Percentiles rank a stretch among this genome's conserved stretches.
These are phyloP conservation scores for Trichomonas tenax DNA, from an alignment of 208 protist species.

Conservation along the genomic window DNA sequence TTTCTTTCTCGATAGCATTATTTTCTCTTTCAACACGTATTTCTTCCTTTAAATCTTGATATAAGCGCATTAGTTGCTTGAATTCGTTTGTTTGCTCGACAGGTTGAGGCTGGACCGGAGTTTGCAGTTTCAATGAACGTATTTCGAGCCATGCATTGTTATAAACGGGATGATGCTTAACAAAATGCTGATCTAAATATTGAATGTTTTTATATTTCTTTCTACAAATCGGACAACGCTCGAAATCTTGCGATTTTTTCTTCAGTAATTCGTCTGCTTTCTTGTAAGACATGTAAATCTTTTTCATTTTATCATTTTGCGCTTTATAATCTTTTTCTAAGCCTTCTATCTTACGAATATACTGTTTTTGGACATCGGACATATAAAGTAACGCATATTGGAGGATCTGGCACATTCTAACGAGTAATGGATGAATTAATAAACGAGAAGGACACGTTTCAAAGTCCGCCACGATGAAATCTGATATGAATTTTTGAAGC, in stretches of 20 bases:
- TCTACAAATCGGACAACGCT: neutral
- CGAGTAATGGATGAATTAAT: neutral
- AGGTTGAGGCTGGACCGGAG: too few relatives aligned
- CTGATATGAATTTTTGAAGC: neutral
- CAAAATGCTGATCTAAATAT: neutral
- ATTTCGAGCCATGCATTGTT: neutral
- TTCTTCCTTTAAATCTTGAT: neutral
- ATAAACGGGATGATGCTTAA: neutral
- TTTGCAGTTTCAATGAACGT: neutral
- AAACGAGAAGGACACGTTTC: neutral
- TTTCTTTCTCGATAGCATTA: neutral
- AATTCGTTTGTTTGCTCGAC: neutral
- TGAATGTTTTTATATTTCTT: neutral
- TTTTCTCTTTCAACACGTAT: neutral
- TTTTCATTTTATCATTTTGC: neutral
- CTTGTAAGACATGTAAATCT: neutral
- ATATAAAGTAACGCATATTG: neutral
- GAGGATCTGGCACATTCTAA: neutral
- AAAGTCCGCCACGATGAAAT: neutral
- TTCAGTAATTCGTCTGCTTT: neutral
- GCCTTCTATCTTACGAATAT: neutral
- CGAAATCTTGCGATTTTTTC: neutral
- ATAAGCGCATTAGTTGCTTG: neutral
- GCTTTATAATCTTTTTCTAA: neutral
- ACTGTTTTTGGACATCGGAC: neutral